Evolutionary conservation across 768 basidiomycete species (phyloP), one percentile per base, ranked within the genome.

Genomic region (Jaapia argillacea): DNA sequence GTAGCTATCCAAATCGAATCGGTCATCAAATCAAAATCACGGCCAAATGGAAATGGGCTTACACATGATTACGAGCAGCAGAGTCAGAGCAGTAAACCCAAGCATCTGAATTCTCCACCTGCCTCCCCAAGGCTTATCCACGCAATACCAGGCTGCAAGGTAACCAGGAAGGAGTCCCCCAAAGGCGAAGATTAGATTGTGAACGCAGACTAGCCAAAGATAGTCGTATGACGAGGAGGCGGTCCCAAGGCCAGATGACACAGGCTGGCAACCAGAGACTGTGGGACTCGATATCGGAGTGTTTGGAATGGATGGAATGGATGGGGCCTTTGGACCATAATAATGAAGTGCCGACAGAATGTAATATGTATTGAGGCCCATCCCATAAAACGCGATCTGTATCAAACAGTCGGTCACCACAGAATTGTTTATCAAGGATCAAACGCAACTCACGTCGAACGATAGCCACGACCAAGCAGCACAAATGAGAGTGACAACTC

Each of bases 1-100:
- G 56, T 82, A 68, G 49, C 73, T 85, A 12, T 63, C 80, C 57
- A 85, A 86, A 48, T 83, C 81, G 80, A 45, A 23, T 24, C n/a
- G n/a, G n/a, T n/a, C n/a, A n/a, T n/a, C n/a, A 2, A 13, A 4
- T 40, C 12, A 46, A 33, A 16, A 33, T 10, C 39, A 40, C 41
- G 36, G 41, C 42, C 36, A 42, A 4, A 24, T 20, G 25, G 18
- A n/a, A 16, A 42, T 23, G 22, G 23, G 52, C 51, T 28, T 47
- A 56, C 51, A 57, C 56, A 67, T 57, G 38, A 55, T 51, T 42
- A 60, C 27, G 52, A 65, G 59, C 22, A 65, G 49, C 5, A 60
- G 45, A 6, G 61, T 51, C 40, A 68, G 54, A 44, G 58, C 49
- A 47, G 46, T 35, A 53, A 69, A 69, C 37, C 67, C 67, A 51